Evolutionary conservation across 2,329 filamentous ascomycete species (phyloP).

Genomic region (Teratosphaeria pseudoeucalypti): DNA sequence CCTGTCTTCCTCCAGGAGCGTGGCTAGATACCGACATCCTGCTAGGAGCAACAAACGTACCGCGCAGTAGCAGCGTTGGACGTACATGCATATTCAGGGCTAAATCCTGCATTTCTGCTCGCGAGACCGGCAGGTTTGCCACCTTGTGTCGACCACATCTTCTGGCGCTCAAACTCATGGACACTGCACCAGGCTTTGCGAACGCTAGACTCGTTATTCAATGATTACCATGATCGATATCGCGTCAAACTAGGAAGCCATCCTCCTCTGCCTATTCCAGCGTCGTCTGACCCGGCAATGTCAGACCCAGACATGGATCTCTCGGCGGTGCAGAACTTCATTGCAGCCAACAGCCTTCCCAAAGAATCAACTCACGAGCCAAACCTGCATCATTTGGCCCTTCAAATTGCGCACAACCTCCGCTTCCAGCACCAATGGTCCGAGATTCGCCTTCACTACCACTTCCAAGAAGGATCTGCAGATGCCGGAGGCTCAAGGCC

Average conservation of each 20-base stretch:
- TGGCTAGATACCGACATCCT: not conserved
- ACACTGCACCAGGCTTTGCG: not conserved
- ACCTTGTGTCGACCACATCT: not conserved
- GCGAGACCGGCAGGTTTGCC: not conserved
- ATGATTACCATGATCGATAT: not conserved
- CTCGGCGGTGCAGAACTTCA: not conserved
- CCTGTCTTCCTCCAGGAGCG: not conserved
- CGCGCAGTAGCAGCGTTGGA: not conserved
- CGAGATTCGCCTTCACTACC: conserved; percentile 42
- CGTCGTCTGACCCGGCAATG: not conserved
- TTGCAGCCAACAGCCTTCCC: not conserved
- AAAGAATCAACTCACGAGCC: not conserved
- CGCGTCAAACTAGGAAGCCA: not conserved
- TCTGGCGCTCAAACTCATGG: not conserved
- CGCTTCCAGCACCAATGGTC: conserved; percentile 68
- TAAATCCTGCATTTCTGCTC: not conserved
- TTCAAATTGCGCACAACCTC: conserved; percentile 59
- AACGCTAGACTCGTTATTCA: not conserved
- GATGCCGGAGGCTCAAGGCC: conserved; percentile 43
- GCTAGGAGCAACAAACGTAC: too few relatives aligned
- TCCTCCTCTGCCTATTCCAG: not conserved
- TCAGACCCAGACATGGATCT: not conserved
- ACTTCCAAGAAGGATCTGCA: conserved; percentile 4
- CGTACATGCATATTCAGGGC: not conserved
- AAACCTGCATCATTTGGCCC: conserved; percentile 39